Base-by-base conservation (phyloP, 345 rosid species). In the Ceriops decandra region DNA sequence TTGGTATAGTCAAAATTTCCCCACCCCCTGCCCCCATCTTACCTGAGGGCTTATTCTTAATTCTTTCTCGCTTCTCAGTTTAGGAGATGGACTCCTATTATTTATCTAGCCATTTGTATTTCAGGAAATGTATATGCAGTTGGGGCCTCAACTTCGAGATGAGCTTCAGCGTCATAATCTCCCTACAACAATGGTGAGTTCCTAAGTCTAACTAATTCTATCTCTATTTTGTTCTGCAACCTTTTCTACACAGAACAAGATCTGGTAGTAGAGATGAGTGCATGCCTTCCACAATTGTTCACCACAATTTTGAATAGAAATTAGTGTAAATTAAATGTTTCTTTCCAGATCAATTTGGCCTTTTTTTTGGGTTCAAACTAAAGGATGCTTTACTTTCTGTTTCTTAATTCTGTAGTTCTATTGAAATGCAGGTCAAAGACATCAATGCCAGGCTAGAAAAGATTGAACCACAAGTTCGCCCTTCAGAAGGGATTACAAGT, bases 161-260 rank as follows among this genome's bases (percentile, higher is more conserved):
- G 99, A 95, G 82, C 97, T 95, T 82, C 93, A 90, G 58, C 98
- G 98, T 30, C 87, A 95, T 77, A 79, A 88, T 73, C 91, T 95
- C 82, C 93, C 99, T 63, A 78, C 82, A 47, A 84, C 85, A 64
- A 86, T 90, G 99, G 99, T 91, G 80, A 76, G 51, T 42, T 16
- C 19, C 71, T 63, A 10, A 13, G 49, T 83, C 75, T 74, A 21
- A 54, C 49, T 15, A 24, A 32, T n/a, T n/a, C 4, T 33, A 60
- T 69, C 63, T 24, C 22, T 52, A 15, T 54, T 62, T 31, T 31
- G 30, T 47, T 65, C 21, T 72, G 62, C 35, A 63, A 6, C 24
- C 16, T 57, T 51, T 61, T 21, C 32, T 60, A n/a, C 64, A n/a
- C 35, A 47, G 52, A 28, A 22, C 66, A 5, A 58, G 47, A 30